phyloP scores from a whole-genome alignment of 495 filamentous ascomycete genomes.

The Aspergillus conjunctus region DNA sequence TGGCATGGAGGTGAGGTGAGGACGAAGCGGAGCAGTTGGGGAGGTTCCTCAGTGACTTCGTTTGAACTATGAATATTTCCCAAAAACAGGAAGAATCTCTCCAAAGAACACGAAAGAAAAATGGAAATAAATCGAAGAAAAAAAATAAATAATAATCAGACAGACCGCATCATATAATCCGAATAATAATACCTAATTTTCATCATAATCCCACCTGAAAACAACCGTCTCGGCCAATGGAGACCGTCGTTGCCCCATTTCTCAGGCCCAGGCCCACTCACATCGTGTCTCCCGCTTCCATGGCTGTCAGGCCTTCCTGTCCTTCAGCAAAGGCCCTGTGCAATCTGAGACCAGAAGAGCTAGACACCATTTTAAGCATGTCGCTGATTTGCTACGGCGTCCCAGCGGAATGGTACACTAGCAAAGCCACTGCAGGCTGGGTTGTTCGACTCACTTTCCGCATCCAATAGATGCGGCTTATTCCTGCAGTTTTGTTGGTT shows the following conservation, averaged over 20 bases:
- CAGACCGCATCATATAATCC: background rate
- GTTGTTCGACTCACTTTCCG: constrained; percentile 24
- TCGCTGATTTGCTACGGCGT: constrained; percentile 25
- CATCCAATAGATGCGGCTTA: constrained; percentile 24
- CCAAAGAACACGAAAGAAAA: too few relatives aligned
- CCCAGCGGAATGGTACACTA: constrained; percentile 31
- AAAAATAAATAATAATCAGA: background rate
- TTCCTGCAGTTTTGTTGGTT: constrained; percentile 25
- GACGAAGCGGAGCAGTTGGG: background rate
- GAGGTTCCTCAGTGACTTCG: background rate
- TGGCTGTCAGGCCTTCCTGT: constrained; percentile 23
- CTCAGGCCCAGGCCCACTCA: constrained; percentile 20
- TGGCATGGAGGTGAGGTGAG: background rate
- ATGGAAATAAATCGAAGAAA: background rate
- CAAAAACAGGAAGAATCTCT: background rate
- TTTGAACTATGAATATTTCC: background rate
- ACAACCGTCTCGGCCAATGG: background rate
- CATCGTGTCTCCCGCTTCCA: constrained; percentile 29
- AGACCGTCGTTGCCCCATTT: constrained; percentile 5
- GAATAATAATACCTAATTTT: background rate
- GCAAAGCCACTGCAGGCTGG: constrained; percentile 28
- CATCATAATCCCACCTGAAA: background rate
- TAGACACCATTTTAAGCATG: constrained; percentile 22
- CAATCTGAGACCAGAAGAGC: constrained; percentile 27
- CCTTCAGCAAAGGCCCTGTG: constrained; percentile 23